A percentile compares a stretch with the other conserved stretches of the same genome.
Conservation (phyloP, 2,329 filamentous ascomycete species). For the Scedosporium dehoogii region DNA sequence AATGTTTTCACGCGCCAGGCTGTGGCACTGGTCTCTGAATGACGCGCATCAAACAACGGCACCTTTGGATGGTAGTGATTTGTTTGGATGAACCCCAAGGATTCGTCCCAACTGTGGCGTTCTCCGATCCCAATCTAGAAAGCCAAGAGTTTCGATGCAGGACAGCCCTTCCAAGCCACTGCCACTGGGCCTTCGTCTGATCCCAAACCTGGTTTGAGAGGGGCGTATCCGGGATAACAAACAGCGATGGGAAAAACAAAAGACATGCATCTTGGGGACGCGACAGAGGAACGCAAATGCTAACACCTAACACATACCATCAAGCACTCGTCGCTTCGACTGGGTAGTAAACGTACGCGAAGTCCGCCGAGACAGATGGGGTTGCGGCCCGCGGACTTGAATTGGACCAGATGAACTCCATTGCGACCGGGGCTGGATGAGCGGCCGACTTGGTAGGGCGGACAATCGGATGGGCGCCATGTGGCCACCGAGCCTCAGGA, state of each 20-base stretch:
- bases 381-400: background rate
- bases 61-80: no score
- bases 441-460: conserved; percentile 12
- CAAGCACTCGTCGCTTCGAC: background rate
- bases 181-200: no score
- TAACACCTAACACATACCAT: background rate
- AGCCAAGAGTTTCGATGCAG: no score
- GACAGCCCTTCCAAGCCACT: no score
- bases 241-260: background rate
- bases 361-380: background rate
- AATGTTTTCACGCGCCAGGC: no score
- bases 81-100: no score
- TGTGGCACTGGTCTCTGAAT: no score
- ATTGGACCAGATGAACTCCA: background rate
- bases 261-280: background rate
- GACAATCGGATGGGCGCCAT: background rate
- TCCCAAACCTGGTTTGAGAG: no score
- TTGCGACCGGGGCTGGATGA: conserved; percentile 12
- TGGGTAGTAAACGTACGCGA: background rate
- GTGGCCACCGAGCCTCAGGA: background rate
- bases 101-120: no score
- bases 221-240: background rate
- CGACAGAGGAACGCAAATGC: background rate
- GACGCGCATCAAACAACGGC: no score
- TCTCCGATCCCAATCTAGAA: no score